Evolutionary conservation across 2,329 filamentous ascomycete genomes (phyloP).

Genomic region (Aspergillus texensis): DNA sequence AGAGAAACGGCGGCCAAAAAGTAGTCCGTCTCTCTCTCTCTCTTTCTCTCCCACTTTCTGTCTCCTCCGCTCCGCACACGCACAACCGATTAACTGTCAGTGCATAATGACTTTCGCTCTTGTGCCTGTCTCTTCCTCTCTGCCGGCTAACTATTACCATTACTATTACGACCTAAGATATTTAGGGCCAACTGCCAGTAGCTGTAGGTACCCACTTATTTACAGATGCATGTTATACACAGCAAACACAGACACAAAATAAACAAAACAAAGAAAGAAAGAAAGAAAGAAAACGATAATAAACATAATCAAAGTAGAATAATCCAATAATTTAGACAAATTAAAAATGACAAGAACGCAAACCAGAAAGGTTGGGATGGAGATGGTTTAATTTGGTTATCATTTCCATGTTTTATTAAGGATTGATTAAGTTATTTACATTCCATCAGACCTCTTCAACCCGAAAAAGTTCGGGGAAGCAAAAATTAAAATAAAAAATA

Average conservation of each 20-base stretch:
- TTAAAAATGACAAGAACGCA: background rate
- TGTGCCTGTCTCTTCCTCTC: background rate
- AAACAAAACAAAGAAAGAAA: slow-evolving; percentile 4
- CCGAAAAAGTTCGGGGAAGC: background rate
- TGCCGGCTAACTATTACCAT: background rate
- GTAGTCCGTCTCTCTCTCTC: background rate
- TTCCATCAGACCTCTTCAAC: background rate
- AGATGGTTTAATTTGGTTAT: background rate
- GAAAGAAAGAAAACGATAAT: background rate
- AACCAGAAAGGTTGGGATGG: background rate
- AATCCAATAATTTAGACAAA: background rate
- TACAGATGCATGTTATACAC: slow-evolving; percentile 1
- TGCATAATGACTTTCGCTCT: background rate
- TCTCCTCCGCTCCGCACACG: slow-evolving; percentile 16
- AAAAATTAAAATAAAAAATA: background rate
- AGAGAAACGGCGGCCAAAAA: slow-evolving; percentile 16
- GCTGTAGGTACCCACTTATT: background rate
- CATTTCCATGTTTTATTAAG: background rate
- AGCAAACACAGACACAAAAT: background rate
- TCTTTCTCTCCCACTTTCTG: background rate
- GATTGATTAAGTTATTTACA: background rate
- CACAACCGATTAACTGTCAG: slow-evolving; percentile 5
- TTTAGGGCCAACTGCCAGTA: background rate
- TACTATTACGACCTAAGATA: background rate
- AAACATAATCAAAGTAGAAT: background rate